Evolutionary conservation across 768 basidiomycete species (phyloP).

Genomic region (Kwoniella mangroviensis): DNA sequence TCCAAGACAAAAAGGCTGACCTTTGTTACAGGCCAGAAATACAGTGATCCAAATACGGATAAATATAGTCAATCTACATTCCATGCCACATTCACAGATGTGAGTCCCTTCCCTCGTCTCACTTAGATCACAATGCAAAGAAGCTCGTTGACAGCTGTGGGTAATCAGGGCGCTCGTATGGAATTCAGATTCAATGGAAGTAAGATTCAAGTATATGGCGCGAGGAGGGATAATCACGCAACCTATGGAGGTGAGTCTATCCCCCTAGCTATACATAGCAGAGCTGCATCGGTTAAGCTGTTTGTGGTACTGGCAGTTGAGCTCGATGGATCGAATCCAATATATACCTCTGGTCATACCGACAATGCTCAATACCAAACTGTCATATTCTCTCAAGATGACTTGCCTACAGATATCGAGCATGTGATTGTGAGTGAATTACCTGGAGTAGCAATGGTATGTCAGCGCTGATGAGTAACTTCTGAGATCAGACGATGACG

Average conservation of each 20-base stretch:
- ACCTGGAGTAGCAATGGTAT: too few relatives aligned
- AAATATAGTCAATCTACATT: slow-evolving; percentile 15
- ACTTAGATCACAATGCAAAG: too few relatives aligned
- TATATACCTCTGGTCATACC: not conserved
- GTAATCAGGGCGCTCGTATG: slow-evolving; percentile 35
- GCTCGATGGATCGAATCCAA: slow-evolving; percentile 2
- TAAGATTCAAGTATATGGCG: slow-evolving; percentile 32
- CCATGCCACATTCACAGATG: slow-evolving; percentile 10
- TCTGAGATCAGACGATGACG: slow-evolving; percentile 1
- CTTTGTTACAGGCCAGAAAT: not conserved
- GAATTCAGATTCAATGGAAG: slow-evolving; percentile 38
- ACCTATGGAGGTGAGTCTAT: slow-evolving; percentile 15
- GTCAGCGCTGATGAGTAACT: not conserved
- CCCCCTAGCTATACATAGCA: not conserved
- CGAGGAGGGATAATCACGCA: slow-evolving; percentile 36
- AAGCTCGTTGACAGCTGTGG: not conserved
- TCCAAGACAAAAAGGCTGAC: too few relatives aligned
- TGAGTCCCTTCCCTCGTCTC: not conserved
- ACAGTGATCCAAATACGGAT: not conserved
- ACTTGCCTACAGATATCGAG: slow-evolving; percentile 19
- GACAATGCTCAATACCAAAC: slow-evolving; percentile 13
- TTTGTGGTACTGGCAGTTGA: not conserved
- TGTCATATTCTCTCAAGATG: slow-evolving; percentile 17
- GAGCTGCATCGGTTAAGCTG: not conserved
- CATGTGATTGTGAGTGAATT: slow-evolving; percentile 33